These are phyloP conservation scores for Neurospora africana DNA, from an alignment of 495 filamentous ascomycete species.

Conservation along the genomic window DNA sequence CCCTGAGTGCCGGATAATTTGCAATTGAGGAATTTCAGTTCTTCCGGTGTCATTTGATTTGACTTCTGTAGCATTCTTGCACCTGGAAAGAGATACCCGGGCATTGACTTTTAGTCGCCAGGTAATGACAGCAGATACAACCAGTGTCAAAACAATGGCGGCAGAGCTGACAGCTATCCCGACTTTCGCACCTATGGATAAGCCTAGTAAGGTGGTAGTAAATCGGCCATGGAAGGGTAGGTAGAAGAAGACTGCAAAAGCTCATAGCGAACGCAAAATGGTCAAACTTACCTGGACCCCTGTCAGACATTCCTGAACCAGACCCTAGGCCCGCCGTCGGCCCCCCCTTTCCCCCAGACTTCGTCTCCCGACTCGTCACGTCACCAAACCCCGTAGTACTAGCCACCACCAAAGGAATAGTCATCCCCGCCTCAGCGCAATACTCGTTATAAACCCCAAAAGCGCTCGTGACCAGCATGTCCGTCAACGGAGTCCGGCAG, in stretches of 20 bases:
- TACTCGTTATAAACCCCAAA: constrained; percentile 2
- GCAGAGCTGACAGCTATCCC: background rate
- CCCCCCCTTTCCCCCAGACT: background rate
- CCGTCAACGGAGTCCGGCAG: background rate
- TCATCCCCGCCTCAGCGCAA: background rate
- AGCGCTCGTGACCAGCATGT: background rate
- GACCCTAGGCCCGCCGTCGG: background rate
- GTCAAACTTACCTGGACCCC: background rate
- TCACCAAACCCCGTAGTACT: background rate
- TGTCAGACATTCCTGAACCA: background rate
- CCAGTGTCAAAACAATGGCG: background rate
- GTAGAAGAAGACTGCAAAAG: background rate
- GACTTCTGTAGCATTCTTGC: background rate
- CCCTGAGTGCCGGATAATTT: background rate
- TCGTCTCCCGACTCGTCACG: background rate
- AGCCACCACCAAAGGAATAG: background rate
- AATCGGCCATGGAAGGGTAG: background rate
- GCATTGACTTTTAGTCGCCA: background rate
- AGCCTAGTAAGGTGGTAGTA: background rate
- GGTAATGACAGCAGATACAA: background rate
- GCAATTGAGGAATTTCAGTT: background rate
- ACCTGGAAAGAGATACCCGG: background rate
- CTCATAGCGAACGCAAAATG: background rate
- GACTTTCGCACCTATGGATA: background rate
- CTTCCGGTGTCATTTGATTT: background rate